A percentile compares a stretch with the other conserved stretches of the same genome.
phyloP scores from a whole-genome alignment of 352 stramenopile species.

The Pythium biforme region DNA sequence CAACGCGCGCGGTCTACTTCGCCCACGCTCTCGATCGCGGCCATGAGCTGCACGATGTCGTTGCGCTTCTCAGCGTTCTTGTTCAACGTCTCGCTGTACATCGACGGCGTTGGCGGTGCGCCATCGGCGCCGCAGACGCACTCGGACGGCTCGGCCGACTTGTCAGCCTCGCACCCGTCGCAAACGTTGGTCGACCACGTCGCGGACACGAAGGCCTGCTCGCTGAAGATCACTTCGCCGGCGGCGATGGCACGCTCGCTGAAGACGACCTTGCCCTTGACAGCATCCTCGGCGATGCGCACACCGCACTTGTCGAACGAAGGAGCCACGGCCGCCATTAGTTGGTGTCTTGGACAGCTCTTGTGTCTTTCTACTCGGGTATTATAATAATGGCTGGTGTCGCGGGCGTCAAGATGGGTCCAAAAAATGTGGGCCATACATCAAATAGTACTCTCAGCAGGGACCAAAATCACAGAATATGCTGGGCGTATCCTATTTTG shows the following conservation, averaged over 20 bases:
- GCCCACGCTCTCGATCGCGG: constrained; percentile 53
- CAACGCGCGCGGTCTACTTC: constrained; percentile 72
- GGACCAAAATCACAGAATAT: constrained; percentile 1
- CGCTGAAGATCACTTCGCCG: constrained; percentile 73
- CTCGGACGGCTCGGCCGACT: constrained; percentile 17
- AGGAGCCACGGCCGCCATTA: constrained; percentile 41
- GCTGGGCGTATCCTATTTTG: neutral
- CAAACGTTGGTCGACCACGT: constrained; percentile 69
- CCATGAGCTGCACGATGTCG: constrained; percentile 53
- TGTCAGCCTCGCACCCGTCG: constrained; percentile 47
- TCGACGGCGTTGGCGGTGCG: constrained; percentile 26
- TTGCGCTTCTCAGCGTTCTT: constrained; percentile 44
- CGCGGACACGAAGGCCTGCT: constrained; percentile 71
- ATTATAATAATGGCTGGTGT: neutral
- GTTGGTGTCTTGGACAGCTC: neutral
- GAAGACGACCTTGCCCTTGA: constrained; percentile 65
- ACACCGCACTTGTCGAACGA: constrained; percentile 55
- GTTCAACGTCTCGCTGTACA: constrained; percentile 47
- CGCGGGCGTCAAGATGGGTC: neutral
- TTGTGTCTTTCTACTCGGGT: neutral
- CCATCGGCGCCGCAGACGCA: constrained; percentile 32
- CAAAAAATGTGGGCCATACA: neutral
- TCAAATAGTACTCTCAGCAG: neutral
- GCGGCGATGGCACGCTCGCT: constrained; percentile 50
- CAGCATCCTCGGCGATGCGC: constrained; percentile 42